Base-by-base conservation (phyloP, 2,329 filamentous ascomycete species). In the Fusarium gaditjirri region DNA sequence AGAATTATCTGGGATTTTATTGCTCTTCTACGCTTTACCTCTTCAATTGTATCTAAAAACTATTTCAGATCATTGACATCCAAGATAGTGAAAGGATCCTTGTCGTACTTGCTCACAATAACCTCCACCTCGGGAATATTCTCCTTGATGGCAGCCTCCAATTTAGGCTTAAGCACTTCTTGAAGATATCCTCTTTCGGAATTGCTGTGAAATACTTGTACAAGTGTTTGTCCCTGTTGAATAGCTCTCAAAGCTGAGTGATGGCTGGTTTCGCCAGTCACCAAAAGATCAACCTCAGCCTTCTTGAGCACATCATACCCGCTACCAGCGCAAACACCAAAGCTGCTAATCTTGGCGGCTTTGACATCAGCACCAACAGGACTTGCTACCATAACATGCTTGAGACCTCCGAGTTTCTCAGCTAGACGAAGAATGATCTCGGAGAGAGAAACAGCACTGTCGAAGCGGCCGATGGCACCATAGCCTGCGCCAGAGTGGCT, bases 241-340 rank as follows among this genome's bases (percentile, higher is more conserved):
- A 93, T 94, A 3, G 94, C 94, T 42, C 93, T 90, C 64, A 99
- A 87, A 6, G 95, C 94, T 71, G 96, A 94, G 80, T 99, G 96
- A 80, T 99, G 96, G 77, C 90, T 93, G 86, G 98, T 89, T 84
- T 99, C 96, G 4, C 96, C 96, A 1, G 94, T 98, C 75, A 99
- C 93, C 8, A 97, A 83, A 42, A 98, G 81, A 77, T 98, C 94
- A 0, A 94, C 94, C 44, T 89, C 84, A 6, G 91, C 84, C 43
- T 87, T 87, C 70, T 90, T 89, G 65, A 98, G 88, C 25, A 98
- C 87, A 42, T 91, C 89, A 4, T 91, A 92, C 0, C 96, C 96
- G 11, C 93, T 96, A 4, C 96, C 96, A 1, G 96, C 95, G 76
- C 95, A 98, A 41, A 98, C 93, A 9, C 92, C 95, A 14, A 97